These are phyloP conservation scores for Apophysomyces ossiformis DNA, from an alignment of 371 early-diverging fungal genomes.

Conservation along the genomic window DNA sequence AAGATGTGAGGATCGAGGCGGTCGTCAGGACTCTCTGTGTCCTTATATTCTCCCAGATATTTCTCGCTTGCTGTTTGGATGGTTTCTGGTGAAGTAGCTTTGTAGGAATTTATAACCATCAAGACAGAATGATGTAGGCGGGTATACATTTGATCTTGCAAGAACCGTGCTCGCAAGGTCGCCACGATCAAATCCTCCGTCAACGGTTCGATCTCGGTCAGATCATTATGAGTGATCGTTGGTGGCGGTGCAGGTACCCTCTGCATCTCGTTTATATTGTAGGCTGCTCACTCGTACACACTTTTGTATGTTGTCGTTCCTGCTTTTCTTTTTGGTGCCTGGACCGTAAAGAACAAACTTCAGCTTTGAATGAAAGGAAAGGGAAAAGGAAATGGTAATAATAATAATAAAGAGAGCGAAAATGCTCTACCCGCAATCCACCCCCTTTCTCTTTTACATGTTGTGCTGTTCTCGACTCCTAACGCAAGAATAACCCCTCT, in stretches of 20 bases:
- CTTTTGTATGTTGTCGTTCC: too few species aligned
- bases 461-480: conserved; percentile 5
- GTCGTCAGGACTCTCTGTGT: conserved; percentile 35
- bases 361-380: conserved; percentile 4
- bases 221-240: conserved; percentile 27
- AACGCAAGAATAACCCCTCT: neutral
- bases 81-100: conserved; percentile 27
- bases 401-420: neutral
- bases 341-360: neutral
- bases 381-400: neutral
- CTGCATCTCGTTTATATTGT: neutral
- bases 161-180: conserved; percentile 61
- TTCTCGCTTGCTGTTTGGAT: conserved; percentile 52
- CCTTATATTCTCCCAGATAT: conserved; percentile 73
- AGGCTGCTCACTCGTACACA: too few species aligned
- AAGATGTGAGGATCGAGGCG: conserved; percentile 85
- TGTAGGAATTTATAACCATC: conserved; percentile 61
- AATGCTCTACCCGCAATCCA: neutral
- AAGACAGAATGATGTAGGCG: conserved; percentile 64
- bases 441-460: neutral
- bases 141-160: conserved; percentile 65
- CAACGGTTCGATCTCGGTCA: conserved; percentile 43
- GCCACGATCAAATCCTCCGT: conserved; percentile 58
- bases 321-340: neutral
- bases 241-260: conserved; percentile 10